Base-by-base conservation (phyloP, 768 basidiomycete genomes). In the Mycena venus region DNA sequence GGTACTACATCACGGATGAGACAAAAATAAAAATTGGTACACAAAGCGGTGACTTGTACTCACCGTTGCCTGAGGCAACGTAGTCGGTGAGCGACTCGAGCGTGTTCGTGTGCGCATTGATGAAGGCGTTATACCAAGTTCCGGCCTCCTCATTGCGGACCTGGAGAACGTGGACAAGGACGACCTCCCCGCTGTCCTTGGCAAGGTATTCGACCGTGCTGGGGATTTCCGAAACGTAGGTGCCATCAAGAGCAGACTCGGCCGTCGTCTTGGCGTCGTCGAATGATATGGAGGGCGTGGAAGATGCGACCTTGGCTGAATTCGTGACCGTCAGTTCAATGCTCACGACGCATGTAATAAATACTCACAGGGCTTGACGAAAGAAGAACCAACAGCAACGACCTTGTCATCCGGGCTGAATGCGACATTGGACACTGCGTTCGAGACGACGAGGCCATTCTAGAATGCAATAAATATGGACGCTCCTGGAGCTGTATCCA, bases 111-210 rank as follows among this genome's bases (percentile, higher is more conserved):
- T 84, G 83, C 23, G 85, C 88, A 64, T 89, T 88, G 67, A 89
- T 84, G 72, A 87, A 87, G 10, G 87, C 88, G 79, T 89, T 87
- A 77, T 84, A 85, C 87, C 88, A 89, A 34, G 84, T 83, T 56
- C 87, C 75, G 15, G 75, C 70, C 29, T 51, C 69, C 65, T 76
- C 68, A 66, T 78, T 78, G 59, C 70, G 75, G 59, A 79, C 62
- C 47, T 79, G 78, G 1, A 79, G 58, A 15, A 75, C 77, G 76
- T 85, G 82, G 21, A 83, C 80, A 25, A 86, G 82, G 36, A 71
- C 81, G 51, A 77, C 75, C 23, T 76, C 75, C 10, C 79, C 81
- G 72, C 83, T 82, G 8, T 82, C 79, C 72, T 79, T 82, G 38
- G 78, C 79, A 47, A 84, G 72, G 73, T 80, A 86, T 72, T 85